Evolutionary conservation across 2,329 filamentous ascomycete genomes (phyloP).

Genomic region (Colletotrichum phormii): DNA sequence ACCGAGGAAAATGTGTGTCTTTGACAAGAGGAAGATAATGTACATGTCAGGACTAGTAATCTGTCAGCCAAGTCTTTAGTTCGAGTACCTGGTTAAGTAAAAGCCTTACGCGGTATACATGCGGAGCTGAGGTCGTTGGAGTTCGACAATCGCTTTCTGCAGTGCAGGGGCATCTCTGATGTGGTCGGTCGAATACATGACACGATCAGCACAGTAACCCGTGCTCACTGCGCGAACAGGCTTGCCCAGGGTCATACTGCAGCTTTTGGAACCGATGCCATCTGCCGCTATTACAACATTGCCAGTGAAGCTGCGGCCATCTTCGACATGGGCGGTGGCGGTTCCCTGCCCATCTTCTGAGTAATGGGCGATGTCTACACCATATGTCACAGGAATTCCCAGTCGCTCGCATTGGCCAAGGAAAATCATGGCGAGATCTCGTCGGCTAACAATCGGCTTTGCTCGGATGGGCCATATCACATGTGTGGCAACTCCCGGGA

Average conservation of each 20-base stretch:
- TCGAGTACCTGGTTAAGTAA: too few species aligned
- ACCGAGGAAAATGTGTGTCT: not conserved
- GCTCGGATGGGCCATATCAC: not conserved
- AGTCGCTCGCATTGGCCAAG: not conserved
- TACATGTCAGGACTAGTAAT: not conserved
- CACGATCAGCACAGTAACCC: not conserved
- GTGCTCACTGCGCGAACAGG: not conserved
- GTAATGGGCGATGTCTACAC: not conserved
- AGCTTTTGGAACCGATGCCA: not conserved
- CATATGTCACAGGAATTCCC: not conserved
- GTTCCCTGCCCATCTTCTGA: not conserved
- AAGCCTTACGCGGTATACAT: not conserved
- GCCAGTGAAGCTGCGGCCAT: not conserved
- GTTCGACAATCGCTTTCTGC: not conserved
- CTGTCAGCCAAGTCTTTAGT: not conserved
- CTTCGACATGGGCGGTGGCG: not conserved
- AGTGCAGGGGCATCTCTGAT: not conserved
- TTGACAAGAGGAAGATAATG: not conserved
- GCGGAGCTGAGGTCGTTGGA: not conserved
- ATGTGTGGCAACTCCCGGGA: not conserved
- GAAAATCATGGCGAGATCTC: not conserved
- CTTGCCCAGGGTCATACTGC: not conserved
- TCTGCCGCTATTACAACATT: not conserved
- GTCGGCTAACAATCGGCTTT: not conserved
- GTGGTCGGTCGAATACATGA: not conserved